Conservation (phyloP, 108 stramenopile genomes). For the Cyclotella sp. region DNA sequence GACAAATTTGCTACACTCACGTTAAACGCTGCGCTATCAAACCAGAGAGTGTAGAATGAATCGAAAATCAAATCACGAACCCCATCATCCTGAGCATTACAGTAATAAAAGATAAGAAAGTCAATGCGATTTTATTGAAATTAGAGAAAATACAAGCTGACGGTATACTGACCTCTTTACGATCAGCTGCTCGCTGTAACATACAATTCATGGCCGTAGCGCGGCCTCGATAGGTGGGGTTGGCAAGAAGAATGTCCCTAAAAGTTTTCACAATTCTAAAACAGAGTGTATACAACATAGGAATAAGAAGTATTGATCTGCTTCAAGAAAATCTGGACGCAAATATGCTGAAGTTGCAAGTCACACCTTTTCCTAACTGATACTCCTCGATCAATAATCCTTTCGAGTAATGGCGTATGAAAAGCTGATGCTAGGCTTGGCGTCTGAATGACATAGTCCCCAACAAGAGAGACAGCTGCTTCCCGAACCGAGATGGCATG, state of each 20-base stretch:
- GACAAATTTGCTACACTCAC: conserved; percentile 28
- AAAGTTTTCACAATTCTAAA: conserved; percentile 86
- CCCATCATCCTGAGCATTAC: conserved; percentile 67
- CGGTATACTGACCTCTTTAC: conserved; percentile 68
- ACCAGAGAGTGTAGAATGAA: conserved; percentile 87
- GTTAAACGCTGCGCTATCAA: conserved; percentile 52
- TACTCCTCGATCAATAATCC: conserved; percentile 85
- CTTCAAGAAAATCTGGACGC: no score
- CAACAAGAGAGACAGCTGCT: conserved; percentile 92
- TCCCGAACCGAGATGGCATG: conserved; percentile 93
- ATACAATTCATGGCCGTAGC: conserved; percentile 74
- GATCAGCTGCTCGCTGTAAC: conserved; percentile 82
- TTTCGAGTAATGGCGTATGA: conserved; percentile 76
- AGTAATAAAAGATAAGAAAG: neutral
- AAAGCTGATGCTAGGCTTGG: conserved; percentile 85
- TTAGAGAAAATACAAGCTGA: neutral
- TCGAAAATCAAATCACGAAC: conserved; percentile 92
- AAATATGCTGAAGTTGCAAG: neutral
- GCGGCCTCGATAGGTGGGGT: conserved; percentile 82
- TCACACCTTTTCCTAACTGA: conserved; percentile 76
- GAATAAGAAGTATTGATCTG: no score
- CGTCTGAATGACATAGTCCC: conserved; percentile 81
- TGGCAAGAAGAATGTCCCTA: conserved; percentile 75
- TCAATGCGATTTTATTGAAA: neutral
- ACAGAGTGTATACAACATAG: conserved; percentile 7